phyloP scores from a whole-genome alignment of 108 stramenopile species.

The Phaeodactylum tricornutum region DNA sequence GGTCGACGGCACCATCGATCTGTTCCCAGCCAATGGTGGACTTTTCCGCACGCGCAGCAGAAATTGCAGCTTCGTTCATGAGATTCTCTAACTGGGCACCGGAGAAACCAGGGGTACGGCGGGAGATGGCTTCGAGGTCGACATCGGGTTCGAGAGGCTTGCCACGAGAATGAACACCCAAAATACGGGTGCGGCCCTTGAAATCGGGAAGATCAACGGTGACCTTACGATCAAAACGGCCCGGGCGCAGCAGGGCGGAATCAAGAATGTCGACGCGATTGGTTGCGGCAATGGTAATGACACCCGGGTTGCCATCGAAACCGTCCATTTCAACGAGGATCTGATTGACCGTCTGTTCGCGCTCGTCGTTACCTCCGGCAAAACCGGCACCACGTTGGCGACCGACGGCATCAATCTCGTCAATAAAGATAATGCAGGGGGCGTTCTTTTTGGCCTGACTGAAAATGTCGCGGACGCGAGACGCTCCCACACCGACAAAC shows the following conservation, averaged over 20 bases:
- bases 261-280: constrained; percentile 96
- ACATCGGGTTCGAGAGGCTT: constrained; percentile 90
- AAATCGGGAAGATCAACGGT: constrained; percentile 93
- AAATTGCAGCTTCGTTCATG: constrained; percentile 96
- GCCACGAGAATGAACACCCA: constrained; percentile 88
- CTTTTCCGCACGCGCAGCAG: constrained; percentile 67
- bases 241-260: constrained; percentile 90
- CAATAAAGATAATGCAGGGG: constrained; percentile 97
- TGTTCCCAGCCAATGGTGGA: constrained; percentile 83
- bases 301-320: constrained; percentile 89
- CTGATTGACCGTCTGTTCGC: constrained; percentile 97
- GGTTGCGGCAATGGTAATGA: constrained; percentile 97
- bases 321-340: constrained; percentile 98
- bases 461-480: constrained; percentile 93
- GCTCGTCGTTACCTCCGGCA: constrained; percentile 93
- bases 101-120: constrained; percentile 94
- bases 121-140: constrained; percentile 80
- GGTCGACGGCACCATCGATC: constrained; percentile 94
- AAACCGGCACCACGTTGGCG: constrained; percentile 86
- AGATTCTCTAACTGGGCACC: constrained; percentile 96
- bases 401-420: constrained; percentile 95
- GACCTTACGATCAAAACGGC: constrained; percentile 97
- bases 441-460: constrained; percentile 87
- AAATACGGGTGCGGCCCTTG: constrained; percentile 82
- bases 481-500: constrained; percentile 97